Conservation (phyloP, 495 filamentous ascomycete species). For the Halenospora varia region DNA sequence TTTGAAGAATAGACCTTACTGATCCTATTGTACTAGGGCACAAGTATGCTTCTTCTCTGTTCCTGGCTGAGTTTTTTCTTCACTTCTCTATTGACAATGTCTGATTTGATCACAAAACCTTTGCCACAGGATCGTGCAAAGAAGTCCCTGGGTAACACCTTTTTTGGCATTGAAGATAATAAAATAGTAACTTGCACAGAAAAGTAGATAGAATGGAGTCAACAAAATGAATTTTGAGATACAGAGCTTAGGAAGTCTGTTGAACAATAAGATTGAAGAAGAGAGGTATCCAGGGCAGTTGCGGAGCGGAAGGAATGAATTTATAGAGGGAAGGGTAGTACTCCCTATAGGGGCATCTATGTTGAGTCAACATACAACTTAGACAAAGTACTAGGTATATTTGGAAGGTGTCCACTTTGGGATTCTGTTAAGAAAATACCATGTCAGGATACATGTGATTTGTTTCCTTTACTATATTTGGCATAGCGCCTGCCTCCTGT, state of each 20-base stretch:
- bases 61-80: not conserved
- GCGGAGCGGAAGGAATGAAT: not conserved
- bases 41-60: conserved; percentile 1
- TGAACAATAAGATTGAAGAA: conserved; percentile 5
- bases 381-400: not conserved
- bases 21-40: not conserved
- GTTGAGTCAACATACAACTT: not conserved
- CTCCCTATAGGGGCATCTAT: conserved; percentile 6
- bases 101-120: conserved; percentile 1
- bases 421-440: too few species aligned
- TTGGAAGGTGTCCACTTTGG: not conserved
- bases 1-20: conserved; percentile 10
- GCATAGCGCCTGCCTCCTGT: too few species aligned
- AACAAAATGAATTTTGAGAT: conserved; percentile 3
- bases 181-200: not conserved
- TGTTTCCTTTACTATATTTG: too few species aligned
- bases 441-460: too few species aligned
- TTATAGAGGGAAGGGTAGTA: conserved; percentile 9
- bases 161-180: conserved; percentile 4
- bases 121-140: conserved; percentile 4
- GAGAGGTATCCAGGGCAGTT: conserved; percentile 3
- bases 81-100: conserved; percentile 5
- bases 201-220: not conserved
- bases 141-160: not conserved
- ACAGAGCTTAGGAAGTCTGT: conserved; percentile 7